Conservation (phyloP, 371 early-diverging fungal genomes). For the Dinochytrium kinnereticum region DNA sequence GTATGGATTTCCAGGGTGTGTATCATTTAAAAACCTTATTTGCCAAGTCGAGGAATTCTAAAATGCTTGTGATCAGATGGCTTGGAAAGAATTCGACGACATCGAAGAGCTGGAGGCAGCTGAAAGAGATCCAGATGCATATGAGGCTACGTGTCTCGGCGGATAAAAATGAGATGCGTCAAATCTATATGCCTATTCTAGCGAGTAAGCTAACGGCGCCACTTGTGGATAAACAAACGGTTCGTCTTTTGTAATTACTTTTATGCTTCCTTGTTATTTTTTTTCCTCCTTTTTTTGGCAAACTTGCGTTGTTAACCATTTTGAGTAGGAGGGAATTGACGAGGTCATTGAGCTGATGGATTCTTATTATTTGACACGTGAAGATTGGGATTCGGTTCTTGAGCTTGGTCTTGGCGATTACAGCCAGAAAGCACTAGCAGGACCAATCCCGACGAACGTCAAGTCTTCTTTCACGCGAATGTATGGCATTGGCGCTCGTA, state of each 20-base stretch:
- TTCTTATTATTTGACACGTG: constrained; percentile 84
- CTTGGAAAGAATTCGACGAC: constrained; percentile 94
- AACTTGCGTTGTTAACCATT: too few relatives aligned
- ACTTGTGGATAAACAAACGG: constrained; percentile 50
- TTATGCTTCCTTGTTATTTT: too few relatives aligned
- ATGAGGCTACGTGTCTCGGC: constrained; percentile 81
- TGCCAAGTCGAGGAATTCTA: too few relatives aligned
- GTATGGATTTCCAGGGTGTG: constrained; percentile 38
- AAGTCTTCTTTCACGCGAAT: constrained; percentile 84
- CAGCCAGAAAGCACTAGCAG: constrained; percentile 51
- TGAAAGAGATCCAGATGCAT: constrained; percentile 84
- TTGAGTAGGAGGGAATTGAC: constrained; percentile 67
- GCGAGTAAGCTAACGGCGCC: constrained; percentile 69
- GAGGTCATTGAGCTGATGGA: constrained; percentile 86
- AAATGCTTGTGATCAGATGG: too few relatives aligned
- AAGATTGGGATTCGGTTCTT: constrained; percentile 83
- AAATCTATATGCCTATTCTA: constrained; percentile 80
- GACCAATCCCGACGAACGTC: constrained; percentile 67
- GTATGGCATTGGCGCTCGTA: constrained; percentile 51
- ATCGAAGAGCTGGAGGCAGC: constrained; percentile 69
- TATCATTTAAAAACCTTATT: not conserved
- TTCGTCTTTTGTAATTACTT: too few relatives aligned
- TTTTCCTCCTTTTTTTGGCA: too few relatives aligned
- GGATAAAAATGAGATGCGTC: constrained; percentile 84
- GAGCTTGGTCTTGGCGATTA: constrained; percentile 71